A percentile compares a stretch with the other conserved stretches of the same genome.
Conservation (phyloP, 257 asterid genomes). For the Marsdenia floribunda region DNA sequence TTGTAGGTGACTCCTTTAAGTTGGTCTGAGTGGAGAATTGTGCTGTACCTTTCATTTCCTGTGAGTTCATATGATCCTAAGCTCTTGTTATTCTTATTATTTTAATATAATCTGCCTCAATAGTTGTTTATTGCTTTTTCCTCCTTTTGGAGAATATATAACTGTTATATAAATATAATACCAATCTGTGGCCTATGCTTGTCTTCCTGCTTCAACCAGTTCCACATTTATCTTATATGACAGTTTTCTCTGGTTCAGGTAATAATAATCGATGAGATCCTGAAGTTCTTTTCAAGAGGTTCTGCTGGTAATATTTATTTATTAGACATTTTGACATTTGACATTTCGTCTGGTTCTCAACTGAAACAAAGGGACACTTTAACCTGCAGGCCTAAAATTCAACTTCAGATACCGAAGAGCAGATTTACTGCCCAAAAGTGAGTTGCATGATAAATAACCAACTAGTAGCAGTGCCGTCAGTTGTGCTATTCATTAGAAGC, state of each 20-base stretch:
- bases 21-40: constrained; percentile 89
- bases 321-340: neutral
- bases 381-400: constrained; percentile 43
- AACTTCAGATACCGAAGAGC: constrained; percentile 64
- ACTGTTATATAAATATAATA: neutral
- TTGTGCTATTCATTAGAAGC: neutral
- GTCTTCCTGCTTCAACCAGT: neutral
- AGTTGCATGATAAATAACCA: constrained; percentile 49
- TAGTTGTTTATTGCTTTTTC: neutral
- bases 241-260: constrained; percentile 47
- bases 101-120: no score
- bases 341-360: neutral
- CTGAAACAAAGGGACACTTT: no score
- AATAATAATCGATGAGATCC: constrained; percentile 84
- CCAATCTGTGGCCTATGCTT: neutral
- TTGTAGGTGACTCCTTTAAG: constrained; percentile 80
- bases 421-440: constrained; percentile 84
- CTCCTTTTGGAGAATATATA: no score
- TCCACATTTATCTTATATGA: constrained; percentile 10
- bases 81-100: neutral
- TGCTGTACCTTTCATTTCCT: constrained; percentile 90
- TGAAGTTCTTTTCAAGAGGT: constrained; percentile 85
- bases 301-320: constrained; percentile 34
- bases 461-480: neutral
- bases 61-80: constrained; percentile 39